A percentile compares a stretch with the other conserved stretches of the same genome.
phyloP scores from a whole-genome alignment of 2,329 filamentous ascomycete species.

The Emmonsiellopsis sp. region DNA sequence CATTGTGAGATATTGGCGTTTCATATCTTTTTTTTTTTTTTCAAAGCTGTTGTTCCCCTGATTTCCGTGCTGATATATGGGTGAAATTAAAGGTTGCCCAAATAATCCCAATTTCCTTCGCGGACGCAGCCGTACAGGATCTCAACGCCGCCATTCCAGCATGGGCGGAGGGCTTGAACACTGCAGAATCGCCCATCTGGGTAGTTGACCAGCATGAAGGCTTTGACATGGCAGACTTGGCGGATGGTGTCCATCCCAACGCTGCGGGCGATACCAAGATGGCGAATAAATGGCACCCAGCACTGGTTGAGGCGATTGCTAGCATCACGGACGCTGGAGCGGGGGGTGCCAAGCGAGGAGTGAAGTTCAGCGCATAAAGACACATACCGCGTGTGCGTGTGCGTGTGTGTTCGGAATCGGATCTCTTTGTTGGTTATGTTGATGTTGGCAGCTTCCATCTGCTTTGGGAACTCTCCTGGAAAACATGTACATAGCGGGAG shows the following conservation, averaged over 20 bases:
- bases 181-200: slow-evolving; percentile 30
- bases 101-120: slow-evolving; percentile 29
- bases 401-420: too few relatives aligned
- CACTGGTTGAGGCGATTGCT: neutral
- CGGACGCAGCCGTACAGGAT: slow-evolving; percentile 18
- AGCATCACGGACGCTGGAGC: neutral
- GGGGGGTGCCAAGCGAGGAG: neutral
- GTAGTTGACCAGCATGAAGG: slow-evolving; percentile 30
- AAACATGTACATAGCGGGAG: too few relatives aligned
- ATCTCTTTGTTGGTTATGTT: too few relatives aligned
- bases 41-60: neutral
- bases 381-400: neutral
- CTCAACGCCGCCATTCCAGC: slow-evolving; percentile 30
- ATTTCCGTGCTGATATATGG: too few relatives aligned
- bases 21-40: neutral
- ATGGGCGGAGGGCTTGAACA: slow-evolving; percentile 29
- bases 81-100: slow-evolving; percentile 24
- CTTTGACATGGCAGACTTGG: slow-evolving; percentile 22
- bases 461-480: too few relatives aligned
- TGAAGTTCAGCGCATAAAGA: neutral
- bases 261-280: slow-evolving; percentile 4
- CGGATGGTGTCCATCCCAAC: slow-evolving; percentile 36
- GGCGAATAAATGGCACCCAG: neutral
- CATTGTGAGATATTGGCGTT: slow-evolving; percentile 23
- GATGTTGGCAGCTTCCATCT: too few relatives aligned